A percentile compares a stretch with the other conserved stretches of the same genome.
Evolutionary conservation across 768 basidiomycete species (phyloP).

Genomic region (Lactifluus rugatus): DNA sequence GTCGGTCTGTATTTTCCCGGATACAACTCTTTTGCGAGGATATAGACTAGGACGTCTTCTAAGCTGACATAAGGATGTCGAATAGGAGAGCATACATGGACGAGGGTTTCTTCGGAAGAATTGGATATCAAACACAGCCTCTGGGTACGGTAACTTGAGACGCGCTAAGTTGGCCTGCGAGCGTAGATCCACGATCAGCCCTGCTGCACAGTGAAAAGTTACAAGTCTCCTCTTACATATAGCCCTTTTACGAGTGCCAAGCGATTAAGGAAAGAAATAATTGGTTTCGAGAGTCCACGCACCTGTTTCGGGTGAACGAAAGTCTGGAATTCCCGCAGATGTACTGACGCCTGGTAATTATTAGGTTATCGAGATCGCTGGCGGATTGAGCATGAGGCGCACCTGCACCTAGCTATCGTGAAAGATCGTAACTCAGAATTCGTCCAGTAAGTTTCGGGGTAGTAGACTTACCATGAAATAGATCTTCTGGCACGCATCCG

Average conservation of each 20-base stretch:
- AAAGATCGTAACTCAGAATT: neutral
- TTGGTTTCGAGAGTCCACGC: conserved; percentile 20
- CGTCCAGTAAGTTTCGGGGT: neutral
- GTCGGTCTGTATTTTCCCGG: conserved; percentile 89
- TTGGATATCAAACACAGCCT: conserved; percentile 89
- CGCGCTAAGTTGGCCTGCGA: conserved; percentile 64
- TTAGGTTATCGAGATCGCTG: neutral
- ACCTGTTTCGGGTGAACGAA: conserved; percentile 80
- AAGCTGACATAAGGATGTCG: neutral
- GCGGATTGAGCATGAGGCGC: neutral
- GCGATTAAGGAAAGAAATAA: neutral
- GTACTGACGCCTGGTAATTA: conserved; percentile 53
- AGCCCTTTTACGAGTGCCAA: conserved; percentile 31
- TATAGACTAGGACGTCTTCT: conserved; percentile 50
- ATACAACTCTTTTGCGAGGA: conserved; percentile 86
- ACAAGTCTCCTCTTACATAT: conserved; percentile 33
- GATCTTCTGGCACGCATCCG: conserved; percentile 24
- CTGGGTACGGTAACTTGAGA: conserved; percentile 79
- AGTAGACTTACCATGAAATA: conserved; percentile 24
- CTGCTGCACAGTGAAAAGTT: neutral
- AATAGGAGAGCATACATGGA: conserved; percentile 46
- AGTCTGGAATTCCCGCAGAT: conserved; percentile 82
- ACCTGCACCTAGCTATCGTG: conserved; percentile 20
- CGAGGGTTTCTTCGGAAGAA: conserved; percentile 76
- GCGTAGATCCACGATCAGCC: neutral